Evolutionary conservation across 192 early-diverging fungal genomes (phyloP), one percentile per base, ranked within the genome.

Genomic region (Umbelopsis ramanniana): DNA sequence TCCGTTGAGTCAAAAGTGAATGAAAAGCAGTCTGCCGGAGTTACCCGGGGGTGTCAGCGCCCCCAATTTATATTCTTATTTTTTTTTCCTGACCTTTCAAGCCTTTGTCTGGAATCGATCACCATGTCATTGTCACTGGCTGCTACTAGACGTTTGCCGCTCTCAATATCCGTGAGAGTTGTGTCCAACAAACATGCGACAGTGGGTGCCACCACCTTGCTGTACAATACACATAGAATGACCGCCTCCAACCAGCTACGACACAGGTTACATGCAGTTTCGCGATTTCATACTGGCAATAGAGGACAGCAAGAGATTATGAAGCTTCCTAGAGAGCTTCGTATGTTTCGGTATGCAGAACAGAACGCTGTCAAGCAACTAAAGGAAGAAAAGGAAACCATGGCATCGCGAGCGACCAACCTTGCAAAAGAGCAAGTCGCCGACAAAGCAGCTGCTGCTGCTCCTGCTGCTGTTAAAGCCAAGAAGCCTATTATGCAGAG

Each of bases 401-500:
- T 82, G 68, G 69, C 73, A n/a, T 82, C 81, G 7, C 74, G 72
- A 29, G 76, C 80, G 5, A 77, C 70, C 40, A 60, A 73, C 26
- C 52, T 72, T 40, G 77, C 74, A 46, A 82, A 79, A 43, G 81
- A 78, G 53, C 77, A 79, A 23, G 67, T 55, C 15, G 57, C 33
- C 11, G 67, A 35, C 4, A 52, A 66, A 33, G 45, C 21, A 3
- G 67, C 70, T 9, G 52, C 45, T 0, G 52, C 69, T 17, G 46
- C 71, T 43, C 52, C 69, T 48, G 63, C 73, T 26, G 73, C 50
- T 35, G 72, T 47, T 4, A 76, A 76, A 47, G 73, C 46, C 4
- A 91, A 90, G 66, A 92, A 89, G 74, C 86, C 89, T 43, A 24
- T 93, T 0, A 84, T 87, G 89, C 86, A 88, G 60, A 81, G 90